Evolutionary conservation across 192 early-diverging fungal species (phyloP).

Genomic region (Coemansia sp.): DNA sequence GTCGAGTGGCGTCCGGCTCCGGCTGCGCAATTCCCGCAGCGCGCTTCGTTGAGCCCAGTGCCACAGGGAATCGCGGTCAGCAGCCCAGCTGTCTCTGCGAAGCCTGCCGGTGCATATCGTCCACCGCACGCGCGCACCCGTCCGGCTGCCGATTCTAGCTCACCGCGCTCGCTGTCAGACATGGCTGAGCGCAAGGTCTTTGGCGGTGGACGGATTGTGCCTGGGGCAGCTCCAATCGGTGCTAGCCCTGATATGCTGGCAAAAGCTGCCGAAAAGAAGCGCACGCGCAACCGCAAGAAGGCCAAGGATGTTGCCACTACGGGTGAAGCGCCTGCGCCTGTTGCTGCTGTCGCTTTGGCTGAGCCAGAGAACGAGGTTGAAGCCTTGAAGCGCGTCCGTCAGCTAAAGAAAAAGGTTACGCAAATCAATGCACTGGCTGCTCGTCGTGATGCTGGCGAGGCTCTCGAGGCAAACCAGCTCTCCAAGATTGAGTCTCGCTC

Average conservation of each 20-base stretch:
- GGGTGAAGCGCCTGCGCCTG: slow-evolving; percentile 19
- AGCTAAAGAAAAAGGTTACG: slow-evolving; percentile 87
- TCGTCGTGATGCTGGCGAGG: slow-evolving; percentile 72
- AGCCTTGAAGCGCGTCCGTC: slow-evolving; percentile 82
- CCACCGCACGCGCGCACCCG: slow-evolving; percentile 68
- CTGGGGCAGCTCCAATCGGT: slow-evolving; percentile 40
- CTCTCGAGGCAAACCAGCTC: slow-evolving; percentile 66
- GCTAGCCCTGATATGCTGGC: slow-evolving; percentile 21
- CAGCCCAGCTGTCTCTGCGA: slow-evolving; percentile 48
- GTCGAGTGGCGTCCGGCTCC: slow-evolving; percentile 70
- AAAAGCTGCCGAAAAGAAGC: slow-evolving; percentile 60
- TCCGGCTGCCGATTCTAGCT: slow-evolving; percentile 15
- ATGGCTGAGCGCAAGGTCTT: slow-evolving; percentile 39
- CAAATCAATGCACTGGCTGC: slow-evolving; percentile 86
- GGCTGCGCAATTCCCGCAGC: slow-evolving; percentile 73
- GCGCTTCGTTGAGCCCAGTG: slow-evolving; percentile 71
- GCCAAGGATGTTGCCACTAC: slow-evolving; percentile 50
- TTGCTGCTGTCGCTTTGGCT: not conserved
- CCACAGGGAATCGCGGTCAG: slow-evolving; percentile 56
- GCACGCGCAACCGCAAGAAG: slow-evolving; percentile 78
- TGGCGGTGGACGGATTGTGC: slow-evolving; percentile 10
- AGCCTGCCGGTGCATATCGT: slow-evolving; percentile 64
- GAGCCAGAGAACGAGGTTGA: slow-evolving; percentile 53
- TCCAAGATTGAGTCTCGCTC: slow-evolving; percentile 32
- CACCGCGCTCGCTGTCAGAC: slow-evolving; percentile 43